phyloP scores from a whole-genome alignment of 371 early-diverging fungal genomes.

The Chytridium lagenaria region DNA sequence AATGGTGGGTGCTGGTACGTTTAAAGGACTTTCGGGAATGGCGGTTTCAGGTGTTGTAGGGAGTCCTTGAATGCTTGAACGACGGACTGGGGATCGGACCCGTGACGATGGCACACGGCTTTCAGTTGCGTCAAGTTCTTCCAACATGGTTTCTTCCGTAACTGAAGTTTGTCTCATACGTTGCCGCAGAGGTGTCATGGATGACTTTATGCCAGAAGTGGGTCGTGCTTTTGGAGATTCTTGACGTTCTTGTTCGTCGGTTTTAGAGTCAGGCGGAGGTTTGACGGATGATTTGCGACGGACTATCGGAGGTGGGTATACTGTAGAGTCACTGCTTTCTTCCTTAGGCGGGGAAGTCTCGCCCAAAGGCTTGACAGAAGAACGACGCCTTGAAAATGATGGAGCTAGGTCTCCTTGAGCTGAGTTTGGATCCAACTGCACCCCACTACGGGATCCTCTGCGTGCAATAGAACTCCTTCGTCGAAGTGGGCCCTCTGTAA shows the following conservation, averaged over 20 bases:
- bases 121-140: neutral
- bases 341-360: neutral
- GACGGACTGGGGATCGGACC: neutral
- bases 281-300: slow-evolving; percentile 4
- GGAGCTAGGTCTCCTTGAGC: neutral
- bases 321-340: neutral
- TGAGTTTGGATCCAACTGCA: neutral
- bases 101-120: neutral
- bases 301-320: neutral
- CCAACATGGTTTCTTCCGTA: neutral
- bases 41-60: neutral
- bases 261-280: neutral
- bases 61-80: neutral
- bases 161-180: neutral
- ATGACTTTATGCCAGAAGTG: neutral
- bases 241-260: neutral
- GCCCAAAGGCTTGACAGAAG: neutral
- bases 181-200: neutral
- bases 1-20: neutral
- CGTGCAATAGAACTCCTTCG: neutral
- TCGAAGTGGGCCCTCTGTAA: neutral
- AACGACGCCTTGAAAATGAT: neutral
- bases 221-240: neutral
- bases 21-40: neutral
- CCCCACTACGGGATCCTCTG: neutral